Evolutionary conservation across 75 land plant species (phyloP).

Genomic region (Adiantum capillusveneris): DNA sequence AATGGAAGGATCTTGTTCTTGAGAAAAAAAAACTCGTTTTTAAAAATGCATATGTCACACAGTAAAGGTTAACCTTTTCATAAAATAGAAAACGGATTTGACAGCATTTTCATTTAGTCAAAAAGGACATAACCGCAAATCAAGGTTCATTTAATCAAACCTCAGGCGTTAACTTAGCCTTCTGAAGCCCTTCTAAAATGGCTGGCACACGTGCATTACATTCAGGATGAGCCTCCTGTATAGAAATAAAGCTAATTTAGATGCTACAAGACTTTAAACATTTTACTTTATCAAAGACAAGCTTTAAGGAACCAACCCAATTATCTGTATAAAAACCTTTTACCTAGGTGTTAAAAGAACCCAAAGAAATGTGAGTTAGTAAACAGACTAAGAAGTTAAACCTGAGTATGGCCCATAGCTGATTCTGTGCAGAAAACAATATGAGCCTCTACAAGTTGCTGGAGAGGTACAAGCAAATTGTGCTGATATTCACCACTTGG

Average conservation of each 20-base stretch:
- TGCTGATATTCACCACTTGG: not conserved
- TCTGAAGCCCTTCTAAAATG: slow-evolving; percentile 59
- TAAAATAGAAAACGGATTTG: too few species aligned
- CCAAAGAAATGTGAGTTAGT: not conserved
- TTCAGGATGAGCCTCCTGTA: slow-evolving; percentile 73
- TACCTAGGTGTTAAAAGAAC: not conserved
- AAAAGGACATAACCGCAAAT: not conserved
- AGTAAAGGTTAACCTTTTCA: too few species aligned
- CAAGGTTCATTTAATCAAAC: slow-evolving; percentile 20
- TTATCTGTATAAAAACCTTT: not conserved
- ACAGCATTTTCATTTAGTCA: not conserved
- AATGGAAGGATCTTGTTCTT: too few species aligned
- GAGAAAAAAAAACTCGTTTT: too few species aligned
- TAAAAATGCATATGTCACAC: too few species aligned
- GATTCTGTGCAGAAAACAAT: slow-evolving; percentile 55
- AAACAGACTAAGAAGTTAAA: too few species aligned
- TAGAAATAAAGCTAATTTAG: not conserved
- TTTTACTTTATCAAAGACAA: not conserved
- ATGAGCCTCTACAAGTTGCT: slow-evolving; percentile 35
- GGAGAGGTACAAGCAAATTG: slow-evolving; percentile 15
- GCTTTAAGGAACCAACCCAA: not conserved
- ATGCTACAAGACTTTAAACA: not conserved
- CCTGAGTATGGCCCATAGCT: slow-evolving; percentile 77
- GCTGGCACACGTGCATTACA: slow-evolving; percentile 79
- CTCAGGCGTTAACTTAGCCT: slow-evolving; percentile 72